Base-by-base conservation (phyloP, 768 basidiomycete species). In the Fibroporia radiculosa region DNA sequence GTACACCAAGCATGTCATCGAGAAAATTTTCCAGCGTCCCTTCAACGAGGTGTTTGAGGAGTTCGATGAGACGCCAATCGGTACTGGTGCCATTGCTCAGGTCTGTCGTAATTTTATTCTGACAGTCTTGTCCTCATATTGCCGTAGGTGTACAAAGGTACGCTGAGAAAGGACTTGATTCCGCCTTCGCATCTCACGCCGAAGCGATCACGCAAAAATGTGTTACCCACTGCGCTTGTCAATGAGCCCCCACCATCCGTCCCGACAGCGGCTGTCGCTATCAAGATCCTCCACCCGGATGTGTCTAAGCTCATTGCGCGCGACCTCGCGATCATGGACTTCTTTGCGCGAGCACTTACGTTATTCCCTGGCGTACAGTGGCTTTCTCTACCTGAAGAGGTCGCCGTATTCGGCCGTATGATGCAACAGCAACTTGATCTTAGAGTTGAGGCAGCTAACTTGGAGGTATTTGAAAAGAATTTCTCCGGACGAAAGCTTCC, bases 11-110 rank as follows among this genome's bases (percentile, higher is more conserved):
- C 62, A 66, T 16, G 82, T 90, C 44, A 81, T 99, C 51, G 85
- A 95, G 61, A 65, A 68, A 3, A 89, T 89, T 16, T 98, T 98
- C 61, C 78, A 81, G 38, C 72, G 78, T 28, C 78, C 81, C 4
- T 96, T 99, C 57, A 73, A 82, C 4, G 74, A 96, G 11, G 87
- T 97, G 10, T 98, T 99, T 54, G 88, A 91, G 53, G 77, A 87
- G 45, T 98, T 99, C 57, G 80, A 89, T 45, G 72, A 80, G 47
- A 70, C 60, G 4, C 93, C 96, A 3, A 95, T 99, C 41, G 96
- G 96, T n/a, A 88, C 86, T 8, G 96, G 96, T 20, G 93, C 96
- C n/a, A 96, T 99, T 50, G 96, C 95, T 16, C 96, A 99, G 67
- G 82, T 76, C 49, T 38, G 60, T 53, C 35, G 13, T 42, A 12